Conservation (phyloP, 129 eudicot species). For the Artemisia tridentata region DNA sequence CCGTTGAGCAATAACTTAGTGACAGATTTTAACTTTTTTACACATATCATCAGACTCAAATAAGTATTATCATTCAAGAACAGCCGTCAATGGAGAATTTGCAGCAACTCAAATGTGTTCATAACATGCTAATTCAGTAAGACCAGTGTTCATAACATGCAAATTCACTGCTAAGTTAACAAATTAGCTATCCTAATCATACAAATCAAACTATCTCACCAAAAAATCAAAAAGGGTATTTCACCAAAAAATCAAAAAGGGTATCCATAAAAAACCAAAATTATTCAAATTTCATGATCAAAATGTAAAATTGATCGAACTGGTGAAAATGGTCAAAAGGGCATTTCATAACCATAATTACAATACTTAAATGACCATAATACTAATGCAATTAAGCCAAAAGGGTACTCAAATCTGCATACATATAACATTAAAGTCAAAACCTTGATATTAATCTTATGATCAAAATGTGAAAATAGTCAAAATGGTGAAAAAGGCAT, state of each 20-base stretch:
- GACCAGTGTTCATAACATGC: too few species aligned
- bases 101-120: not conserved
- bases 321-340: not conserved
- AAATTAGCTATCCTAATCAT: not conserved
- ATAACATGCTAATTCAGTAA: not conserved
- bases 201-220: conserved; percentile 21
- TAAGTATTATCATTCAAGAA: conserved; percentile 12
- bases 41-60: not conserved
- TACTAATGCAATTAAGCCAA: too few species aligned
- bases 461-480: too few species aligned
- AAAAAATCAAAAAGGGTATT: too few species aligned
- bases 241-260: conserved; percentile 4
- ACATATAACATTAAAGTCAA: too few species aligned
- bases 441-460: too few species aligned
- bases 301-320: too few species aligned
- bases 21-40: too few species aligned
- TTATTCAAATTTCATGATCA: too few species aligned
- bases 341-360: not conserved
- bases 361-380: too few species aligned
- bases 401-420: too few species aligned
- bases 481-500: conserved; percentile 12
- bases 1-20: too few species aligned
- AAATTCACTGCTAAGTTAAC: not conserved
- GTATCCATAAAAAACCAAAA: conserved; percentile 1
- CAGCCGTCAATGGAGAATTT: not conserved